Evolutionary conservation across 768 basidiomycete genomes (phyloP), one percentile per base, ranked within the genome.

Genomic region (Floccularia luteovirens): DNA sequence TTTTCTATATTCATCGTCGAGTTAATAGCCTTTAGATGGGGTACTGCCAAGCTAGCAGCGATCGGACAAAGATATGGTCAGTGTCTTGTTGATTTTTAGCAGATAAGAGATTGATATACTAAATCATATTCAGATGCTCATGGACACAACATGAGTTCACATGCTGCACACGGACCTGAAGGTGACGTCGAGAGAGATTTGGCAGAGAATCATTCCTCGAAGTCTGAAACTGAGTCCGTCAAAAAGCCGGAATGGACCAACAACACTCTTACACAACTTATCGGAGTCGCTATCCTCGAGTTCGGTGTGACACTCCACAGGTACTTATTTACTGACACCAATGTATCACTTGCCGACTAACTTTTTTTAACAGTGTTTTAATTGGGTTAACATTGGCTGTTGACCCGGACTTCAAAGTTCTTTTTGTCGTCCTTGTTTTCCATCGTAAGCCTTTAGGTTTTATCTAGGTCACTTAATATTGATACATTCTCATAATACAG

Each of bases 331-430:
- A 28, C 14, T 28, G 27, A 28, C 14, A 14, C 14, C 27, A 28
- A 8, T 8, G 8, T 28, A 28, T 28, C 27, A 8, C 34, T 35
- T 42, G 19, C 48, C 22, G 42, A 25, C 24, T 30, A 41, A 7
- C 10, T n/a, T 13, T 17, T 1, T 46, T 14, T 8, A 8, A 8
- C 27, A 90, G 88, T 57, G 53, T 91, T 5, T 69, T 94, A 35
- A 86, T 96, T 45, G 93, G 93, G 0, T 64, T 97, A 23, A 93
- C 94, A 0, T 74, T 96, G 25, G 92, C 91, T 14, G 89, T 92
- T n/a, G 79, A 82, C 49, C 61, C 70, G 3, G 56, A 74, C 24
- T 96, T 97, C 64, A 88, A 75, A 47, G 60, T 83, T 12, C 75
- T 99, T 14, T 91, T 96, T 56, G 64, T 90, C 43, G 94, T 98